Conservation (phyloP, 108 stramenopile genomes). For the Skeletonema marinoi region DNA sequence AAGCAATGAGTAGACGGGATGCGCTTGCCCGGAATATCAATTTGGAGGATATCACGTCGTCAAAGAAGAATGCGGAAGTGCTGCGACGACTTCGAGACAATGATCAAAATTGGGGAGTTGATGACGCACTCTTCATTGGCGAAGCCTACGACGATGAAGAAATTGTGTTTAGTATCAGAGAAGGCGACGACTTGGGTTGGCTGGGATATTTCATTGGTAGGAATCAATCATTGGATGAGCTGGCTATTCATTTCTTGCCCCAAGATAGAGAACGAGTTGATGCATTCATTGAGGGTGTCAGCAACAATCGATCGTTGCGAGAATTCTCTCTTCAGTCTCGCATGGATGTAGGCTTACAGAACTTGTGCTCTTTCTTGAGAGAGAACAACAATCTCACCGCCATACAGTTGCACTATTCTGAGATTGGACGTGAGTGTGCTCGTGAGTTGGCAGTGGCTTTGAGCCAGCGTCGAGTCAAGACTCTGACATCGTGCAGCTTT, state of each 20-base stretch:
- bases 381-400: not conserved
- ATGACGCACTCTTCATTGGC: not conserved
- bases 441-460: not conserved
- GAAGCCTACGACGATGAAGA: too few species aligned
- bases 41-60: not conserved
- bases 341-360: not conserved
- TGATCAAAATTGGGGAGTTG: not conserved
- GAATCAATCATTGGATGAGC: not conserved
- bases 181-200: not conserved
- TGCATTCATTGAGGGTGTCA: not conserved
- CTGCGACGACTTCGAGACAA: not conserved
- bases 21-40: too few species aligned
- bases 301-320: not conserved
- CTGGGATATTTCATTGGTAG: conserved; percentile 6
- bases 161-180: not conserved
- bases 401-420: not conserved
- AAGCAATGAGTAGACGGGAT: too few species aligned
- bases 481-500: not conserved
- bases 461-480: not conserved
- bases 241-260: too few species aligned
- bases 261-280: too few species aligned
- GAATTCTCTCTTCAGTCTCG: not conserved
- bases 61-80: not conserved
- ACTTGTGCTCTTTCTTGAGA: not conserved
- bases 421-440: not conserved